phyloP scores from a whole-genome alignment of 208 protist species.

The Phytomonas sp. region DNA sequence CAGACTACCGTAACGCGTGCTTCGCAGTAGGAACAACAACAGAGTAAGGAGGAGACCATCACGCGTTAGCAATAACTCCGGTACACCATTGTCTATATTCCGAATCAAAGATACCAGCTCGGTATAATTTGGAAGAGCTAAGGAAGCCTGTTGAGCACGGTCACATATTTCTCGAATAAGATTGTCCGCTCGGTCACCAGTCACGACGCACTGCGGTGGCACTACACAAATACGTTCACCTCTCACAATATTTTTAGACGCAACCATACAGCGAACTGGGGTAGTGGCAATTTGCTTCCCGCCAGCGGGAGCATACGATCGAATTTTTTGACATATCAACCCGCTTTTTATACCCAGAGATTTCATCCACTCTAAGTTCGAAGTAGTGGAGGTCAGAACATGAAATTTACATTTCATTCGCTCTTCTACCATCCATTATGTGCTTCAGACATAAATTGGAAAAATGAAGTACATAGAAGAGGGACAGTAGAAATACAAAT shows the following conservation, averaged over 20 bases:
- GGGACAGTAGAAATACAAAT: background rate
- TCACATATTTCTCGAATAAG: constrained; percentile 24
- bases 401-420: constrained; percentile 2
- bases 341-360: background rate
- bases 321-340: constrained; percentile 16
- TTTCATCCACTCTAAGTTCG: background rate
- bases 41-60: constrained; percentile 54
- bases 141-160: background rate
- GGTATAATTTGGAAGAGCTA: background rate
- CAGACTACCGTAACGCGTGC: constrained; percentile 12
- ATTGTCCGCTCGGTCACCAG: constrained; percentile 27
- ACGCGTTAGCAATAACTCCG: constrained; percentile 22
- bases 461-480: background rate
- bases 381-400: constrained; percentile 15
- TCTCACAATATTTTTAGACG: constrained; percentile 30
- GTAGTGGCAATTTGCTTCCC: constrained; percentile 1
- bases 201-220: constrained; percentile 31
- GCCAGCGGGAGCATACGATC: constrained; percentile 5
- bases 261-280: constrained; percentile 58
- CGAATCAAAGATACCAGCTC: background rate
- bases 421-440: background rate
- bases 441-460: background rate
- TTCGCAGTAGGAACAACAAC: constrained; percentile 37
- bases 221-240: constrained; percentile 57
- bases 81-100: background rate